Percentiles rank a stretch among this genome's conserved stretches.
phyloP scores from a whole-genome alignment of 208 protist species.

The Leishmania mexicana region DNA sequence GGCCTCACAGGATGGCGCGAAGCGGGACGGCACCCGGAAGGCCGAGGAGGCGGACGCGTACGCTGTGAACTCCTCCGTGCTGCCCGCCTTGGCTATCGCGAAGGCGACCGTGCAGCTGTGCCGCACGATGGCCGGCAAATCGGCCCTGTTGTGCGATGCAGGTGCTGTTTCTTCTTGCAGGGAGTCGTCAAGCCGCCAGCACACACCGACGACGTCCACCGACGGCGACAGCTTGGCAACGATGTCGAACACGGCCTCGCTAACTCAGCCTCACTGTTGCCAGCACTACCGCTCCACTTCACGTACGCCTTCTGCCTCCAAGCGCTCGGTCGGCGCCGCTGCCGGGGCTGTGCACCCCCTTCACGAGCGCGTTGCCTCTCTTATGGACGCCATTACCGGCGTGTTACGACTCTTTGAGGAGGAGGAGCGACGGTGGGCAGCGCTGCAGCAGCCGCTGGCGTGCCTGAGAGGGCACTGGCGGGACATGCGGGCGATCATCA shows the following conservation, averaged over 20 bases:
- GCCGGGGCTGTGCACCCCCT: neutral
- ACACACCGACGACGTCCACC: neutral
- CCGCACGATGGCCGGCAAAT: slow-evolving; percentile 10
- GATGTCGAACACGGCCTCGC: neutral
- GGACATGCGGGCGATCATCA: neutral
- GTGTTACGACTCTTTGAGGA: slow-evolving; percentile 14
- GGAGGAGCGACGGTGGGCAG: slow-evolving; percentile 23
- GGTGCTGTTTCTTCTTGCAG: neutral
- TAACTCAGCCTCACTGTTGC: neutral
- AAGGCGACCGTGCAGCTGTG: slow-evolving; percentile 26
- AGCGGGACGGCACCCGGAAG: neutral
- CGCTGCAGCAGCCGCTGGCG: slow-evolving; percentile 6
- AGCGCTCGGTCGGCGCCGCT: neutral
- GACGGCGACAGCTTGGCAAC: neutral
- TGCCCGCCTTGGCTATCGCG: slow-evolving; percentile 11
- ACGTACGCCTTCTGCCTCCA: neutral
- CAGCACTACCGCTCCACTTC: slow-evolving; percentile 10
- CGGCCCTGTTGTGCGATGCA: neutral
- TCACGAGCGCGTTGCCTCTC: slow-evolving; percentile 10
- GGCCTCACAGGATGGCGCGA: neutral
- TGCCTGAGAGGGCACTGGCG: slow-evolving; percentile 1
- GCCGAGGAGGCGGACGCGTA: neutral
- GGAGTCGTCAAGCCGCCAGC: neutral
- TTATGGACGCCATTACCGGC: neutral
- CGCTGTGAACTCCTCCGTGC: neutral